Evolutionary conservation across 805 yeast genomes (phyloP), one percentile per base, ranked within the genome.

Genomic region (Komagataella mondaviorum): DNA sequence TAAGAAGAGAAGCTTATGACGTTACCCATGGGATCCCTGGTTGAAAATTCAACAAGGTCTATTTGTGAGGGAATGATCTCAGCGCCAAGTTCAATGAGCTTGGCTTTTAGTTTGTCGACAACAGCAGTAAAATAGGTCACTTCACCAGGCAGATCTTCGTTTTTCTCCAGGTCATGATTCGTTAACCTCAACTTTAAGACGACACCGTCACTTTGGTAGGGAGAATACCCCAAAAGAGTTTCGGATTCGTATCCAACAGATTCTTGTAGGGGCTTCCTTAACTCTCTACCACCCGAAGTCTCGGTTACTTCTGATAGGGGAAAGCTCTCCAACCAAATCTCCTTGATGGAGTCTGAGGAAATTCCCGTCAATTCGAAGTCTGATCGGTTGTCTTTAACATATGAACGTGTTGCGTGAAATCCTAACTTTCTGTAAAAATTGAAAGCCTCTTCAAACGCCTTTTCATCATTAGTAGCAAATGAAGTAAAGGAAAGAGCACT

Each of bases 241-340:
- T 52, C 54, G 1, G 46, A 30, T 17, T 46, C 23, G 44, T 47
- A 51, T 7, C 54, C 55, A 5, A 48, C 45, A 30, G 50, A 48
- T 45, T 56, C 55, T 36, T 76, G 80, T 45, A 69, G 66, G 23
- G 71, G 71, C n/a, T 62, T 48, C 6, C 57, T 48, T 12, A 18
- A 20, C 14, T 17, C 23, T 17, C 51, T 47, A 1, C 57, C 61
- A 3, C 54, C 50, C 8, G 48, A 17, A 47, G 57, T 60, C 8
- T 45, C 46, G 24, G 23, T 17, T 14, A 58, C 16, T 48, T 58
- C 55, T 1, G 60, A 51, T 45, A 75, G 67, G 18, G 86, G 88
- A 63, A 80, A 83, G 20, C 81, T 68, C 63, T 83, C 86, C 48
- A 85, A 62, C 95, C 95, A 85, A 24, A 78, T 65, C 64, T 85